These are phyloP conservation scores for Fusarium gaditjirri DNA, from an alignment of 2,329 filamentous ascomycete genomes.

Conservation along the genomic window DNA sequence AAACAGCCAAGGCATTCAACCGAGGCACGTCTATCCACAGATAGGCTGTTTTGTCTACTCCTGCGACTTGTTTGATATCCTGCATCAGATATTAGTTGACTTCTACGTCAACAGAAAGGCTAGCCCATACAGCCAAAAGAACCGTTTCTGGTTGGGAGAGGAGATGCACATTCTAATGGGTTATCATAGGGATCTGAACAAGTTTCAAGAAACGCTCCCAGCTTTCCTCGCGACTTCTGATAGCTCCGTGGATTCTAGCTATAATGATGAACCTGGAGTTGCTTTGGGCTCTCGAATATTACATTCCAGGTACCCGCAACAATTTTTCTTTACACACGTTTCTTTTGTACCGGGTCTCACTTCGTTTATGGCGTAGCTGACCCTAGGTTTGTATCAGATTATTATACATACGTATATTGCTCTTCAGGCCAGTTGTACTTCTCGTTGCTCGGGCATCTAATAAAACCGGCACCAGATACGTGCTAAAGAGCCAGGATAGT, in stretches of 20 bases:
- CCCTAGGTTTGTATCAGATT: not conserved
- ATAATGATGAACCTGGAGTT: not conserved
- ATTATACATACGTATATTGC: not conserved
- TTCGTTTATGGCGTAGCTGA: not conserved
- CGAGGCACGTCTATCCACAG: not conserved
- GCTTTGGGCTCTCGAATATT: not conserved
- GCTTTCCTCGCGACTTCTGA: not conserved
- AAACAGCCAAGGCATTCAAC: not conserved
- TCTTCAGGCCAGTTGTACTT: not conserved
- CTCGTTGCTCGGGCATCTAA: not conserved
- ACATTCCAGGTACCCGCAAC: not conserved
- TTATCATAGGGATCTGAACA: not conserved
- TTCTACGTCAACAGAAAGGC: not conserved
- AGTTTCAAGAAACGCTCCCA: not conserved
- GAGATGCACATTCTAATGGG: not conserved
- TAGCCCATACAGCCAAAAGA: not conserved
- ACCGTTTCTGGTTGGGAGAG: not conserved
- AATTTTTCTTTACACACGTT: not conserved
- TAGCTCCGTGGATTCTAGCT: not conserved
- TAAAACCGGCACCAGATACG: not conserved
- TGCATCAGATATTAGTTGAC: not conserved
- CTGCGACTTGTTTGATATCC: not conserved
- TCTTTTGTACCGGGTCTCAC: not conserved
- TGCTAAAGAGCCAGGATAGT: not conserved
- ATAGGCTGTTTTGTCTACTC: not conserved